These are phyloP conservation scores for Erysimum cheiri DNA, from an alignment of 441 rosid genomes.

Conservation along the genomic window DNA sequence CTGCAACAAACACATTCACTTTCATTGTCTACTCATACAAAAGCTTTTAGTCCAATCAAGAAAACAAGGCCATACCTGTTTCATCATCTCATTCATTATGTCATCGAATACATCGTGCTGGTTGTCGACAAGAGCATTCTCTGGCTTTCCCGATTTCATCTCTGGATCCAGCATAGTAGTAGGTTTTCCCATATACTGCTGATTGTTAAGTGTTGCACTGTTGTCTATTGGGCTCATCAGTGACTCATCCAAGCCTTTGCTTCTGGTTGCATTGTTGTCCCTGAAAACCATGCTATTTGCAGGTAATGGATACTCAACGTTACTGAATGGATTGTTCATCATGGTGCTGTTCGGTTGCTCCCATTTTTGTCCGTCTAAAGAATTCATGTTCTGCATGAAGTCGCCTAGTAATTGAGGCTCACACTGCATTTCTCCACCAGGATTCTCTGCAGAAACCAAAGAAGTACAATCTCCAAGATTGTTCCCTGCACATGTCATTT, in stretches of 20 bases:
- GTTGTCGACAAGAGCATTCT: conserved; percentile 53
- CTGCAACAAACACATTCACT: conserved; percentile 39
- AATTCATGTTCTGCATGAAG: conserved; percentile 29
- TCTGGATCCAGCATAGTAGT: conserved; percentile 47
- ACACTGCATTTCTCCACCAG: conserved; percentile 35
- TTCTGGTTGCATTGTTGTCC: conserved; percentile 22
- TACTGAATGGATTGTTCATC: conserved; percentile 40
- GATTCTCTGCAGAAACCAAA: conserved; percentile 33
- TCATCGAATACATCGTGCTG: conserved; percentile 68
- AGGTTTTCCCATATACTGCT: conserved; percentile 51
- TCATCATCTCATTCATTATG: conserved; percentile 67
- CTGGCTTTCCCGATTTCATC: conserved; percentile 54
- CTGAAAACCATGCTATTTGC: conserved; percentile 29
- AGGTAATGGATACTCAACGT: conserved; percentile 38
- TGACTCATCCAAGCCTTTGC: conserved; percentile 49
- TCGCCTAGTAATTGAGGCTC: conserved; percentile 33
- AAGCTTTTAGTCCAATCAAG: background rate
- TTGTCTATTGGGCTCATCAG: conserved; percentile 47
- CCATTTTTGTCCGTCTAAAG: conserved; percentile 33
- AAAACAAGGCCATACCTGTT: conserved; percentile 54
- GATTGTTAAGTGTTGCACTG: conserved; percentile 44
- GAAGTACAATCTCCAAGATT: conserved; percentile 31
- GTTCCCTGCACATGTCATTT: conserved; percentile 26
- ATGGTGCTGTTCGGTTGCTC: conserved; percentile 36
- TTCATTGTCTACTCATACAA: conserved; percentile 22